These are phyloP conservation scores for Xylariaceae sp. DNA, from an alignment of 2,329 filamentous ascomycete species.

Conservation along the genomic window DNA sequence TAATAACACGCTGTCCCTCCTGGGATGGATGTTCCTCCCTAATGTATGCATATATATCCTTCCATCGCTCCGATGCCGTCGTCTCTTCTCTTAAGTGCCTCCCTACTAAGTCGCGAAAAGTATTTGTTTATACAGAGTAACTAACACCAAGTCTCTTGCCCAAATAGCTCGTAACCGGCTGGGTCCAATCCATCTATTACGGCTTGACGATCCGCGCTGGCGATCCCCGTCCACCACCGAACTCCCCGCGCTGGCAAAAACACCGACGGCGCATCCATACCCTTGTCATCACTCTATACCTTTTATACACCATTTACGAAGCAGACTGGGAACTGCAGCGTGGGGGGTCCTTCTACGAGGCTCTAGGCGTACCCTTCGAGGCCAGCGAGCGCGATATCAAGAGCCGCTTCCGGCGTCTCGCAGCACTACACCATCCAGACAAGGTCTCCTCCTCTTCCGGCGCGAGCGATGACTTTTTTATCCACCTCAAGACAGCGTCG, in stretches of 20 bases:
- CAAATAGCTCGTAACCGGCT: slow-evolving; percentile 74
- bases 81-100: too few relatives aligned
- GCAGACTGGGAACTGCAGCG: slow-evolving; percentile 80
- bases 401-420: slow-evolving; percentile 81
- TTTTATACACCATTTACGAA: slow-evolving; percentile 92
- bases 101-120: background rate
- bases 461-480: slow-evolving; percentile 65
- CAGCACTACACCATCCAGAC: slow-evolving; percentile 80
- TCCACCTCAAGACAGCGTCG: slow-evolving; percentile 81
- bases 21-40: slow-evolving; percentile 65
- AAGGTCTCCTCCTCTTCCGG: slow-evolving; percentile 60
- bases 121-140: background rate
- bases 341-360: slow-evolving; percentile 78
- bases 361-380: slow-evolving; percentile 72
- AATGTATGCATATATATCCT: too few relatives aligned
- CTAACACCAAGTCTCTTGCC: slow-evolving; percentile 1
- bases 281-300: slow-evolving; percentile 81
- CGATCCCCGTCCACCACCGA: slow-evolving; percentile 75
- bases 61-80: too few relatives aligned
- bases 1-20: slow-evolving; percentile 52
- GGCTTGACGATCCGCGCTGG: slow-evolving; percentile 88
- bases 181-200: slow-evolving; percentile 84
- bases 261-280: slow-evolving; percentile 87
- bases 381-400: slow-evolving; percentile 81
- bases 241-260: slow-evolving; percentile 70